Evolutionary conservation across 176 grass and related monocot species (phyloP), one percentile per base, ranked within the genome.

Genomic region (Paspalum vaginatum): DNA sequence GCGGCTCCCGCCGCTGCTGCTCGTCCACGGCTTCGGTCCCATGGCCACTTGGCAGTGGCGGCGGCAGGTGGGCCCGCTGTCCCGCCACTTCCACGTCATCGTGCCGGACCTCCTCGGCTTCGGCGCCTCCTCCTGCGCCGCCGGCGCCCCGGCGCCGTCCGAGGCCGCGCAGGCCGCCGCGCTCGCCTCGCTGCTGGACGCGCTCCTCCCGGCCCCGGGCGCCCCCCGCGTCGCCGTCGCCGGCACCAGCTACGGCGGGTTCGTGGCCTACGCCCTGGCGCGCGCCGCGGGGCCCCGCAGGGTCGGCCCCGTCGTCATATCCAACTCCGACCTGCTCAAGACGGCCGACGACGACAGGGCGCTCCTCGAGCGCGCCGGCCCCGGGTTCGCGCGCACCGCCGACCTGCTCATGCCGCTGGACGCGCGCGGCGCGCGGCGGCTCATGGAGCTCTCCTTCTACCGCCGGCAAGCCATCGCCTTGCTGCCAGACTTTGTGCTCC

Each of bases 191-290:
- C 89, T 97, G 55, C 82, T 97, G 17, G 84, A 88, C 72, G 69
- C 75, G 45, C 55, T 94, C 62, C 65, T 94, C 62, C 65, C 84
- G 2, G 79, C 60, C 8, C 43, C 85, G 5, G 20, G 9, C 12
- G 15, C 17, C 38, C 13, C 79, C 65, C 79, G 65, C 49, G 74
- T 87, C 41, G 58, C 76, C 20, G 73, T 94, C 46, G 77, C 27
- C 7, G 85, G 95, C 10, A 98, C 86, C 18, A 98, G 92, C 91
- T 98, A 98, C 76, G 95, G 92, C 6, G 92, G 95, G 7, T 97
- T 92, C 77, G 89, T 97, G 65, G 87, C 89, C 10, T 97, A 97
- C 87, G 64, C 80, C 46, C 65, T 92, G 68, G 89, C 94, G n/a
- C 83, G 87, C 49, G 54, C 63, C 26, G 61, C 81, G 16, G 91